Percentiles rank a stretch among this genome's conserved stretches.
Evolutionary conservation across 1,284 basidiomycete species (phyloP).

Genomic region (Cryptococcus maquisensis): DNA sequence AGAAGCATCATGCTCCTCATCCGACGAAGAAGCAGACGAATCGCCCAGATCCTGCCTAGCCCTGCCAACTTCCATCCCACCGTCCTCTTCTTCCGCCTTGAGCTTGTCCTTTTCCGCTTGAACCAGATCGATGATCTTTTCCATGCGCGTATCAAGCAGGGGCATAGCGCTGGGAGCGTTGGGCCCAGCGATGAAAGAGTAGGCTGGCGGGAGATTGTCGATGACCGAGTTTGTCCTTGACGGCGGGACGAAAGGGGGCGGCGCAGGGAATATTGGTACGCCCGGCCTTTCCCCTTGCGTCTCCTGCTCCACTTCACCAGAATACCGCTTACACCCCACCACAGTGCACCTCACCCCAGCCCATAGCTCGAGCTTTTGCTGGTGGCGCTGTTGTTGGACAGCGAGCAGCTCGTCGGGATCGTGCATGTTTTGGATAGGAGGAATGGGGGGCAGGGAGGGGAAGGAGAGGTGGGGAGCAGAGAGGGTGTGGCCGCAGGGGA

Average conservation of each 20-base stretch:
- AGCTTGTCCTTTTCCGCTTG: slow-evolving; percentile 14
- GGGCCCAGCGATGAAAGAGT: slow-evolving; percentile 24
- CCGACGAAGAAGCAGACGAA: slow-evolving; percentile 2
- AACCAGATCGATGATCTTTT: slow-evolving; percentile 55
- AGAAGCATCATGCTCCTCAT: slow-evolving; percentile 4
- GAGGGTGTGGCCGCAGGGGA: slow-evolving; percentile 58
- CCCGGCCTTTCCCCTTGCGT: background rate
- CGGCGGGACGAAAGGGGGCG: slow-evolving; percentile 8
- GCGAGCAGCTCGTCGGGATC: slow-evolving; percentile 23
- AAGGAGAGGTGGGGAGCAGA: slow-evolving; percentile 50
- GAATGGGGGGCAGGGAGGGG: slow-evolving; percentile 28
- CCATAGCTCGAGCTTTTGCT: slow-evolving; percentile 35
- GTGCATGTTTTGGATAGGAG: slow-evolving; percentile 17
- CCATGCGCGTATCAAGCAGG: slow-evolving; percentile 60
- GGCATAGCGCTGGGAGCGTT: slow-evolving; percentile 25
- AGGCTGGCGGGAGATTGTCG: slow-evolving; percentile 29
- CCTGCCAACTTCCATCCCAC: background rate
- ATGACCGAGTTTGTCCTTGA: slow-evolving; percentile 36
- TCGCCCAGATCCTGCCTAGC: slow-evolving; percentile 5
- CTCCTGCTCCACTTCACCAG: background rate
- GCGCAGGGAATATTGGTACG: slow-evolving; percentile 26
- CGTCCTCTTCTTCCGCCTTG: background rate
- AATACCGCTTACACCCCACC: slow-evolving; percentile 35
- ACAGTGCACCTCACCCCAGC: slow-evolving; percentile 37
- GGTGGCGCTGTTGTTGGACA: slow-evolving; percentile 29